Evolutionary conservation across 768 basidiomycete genomes (phyloP).

Genomic region (Mycena vulgaris): DNA sequence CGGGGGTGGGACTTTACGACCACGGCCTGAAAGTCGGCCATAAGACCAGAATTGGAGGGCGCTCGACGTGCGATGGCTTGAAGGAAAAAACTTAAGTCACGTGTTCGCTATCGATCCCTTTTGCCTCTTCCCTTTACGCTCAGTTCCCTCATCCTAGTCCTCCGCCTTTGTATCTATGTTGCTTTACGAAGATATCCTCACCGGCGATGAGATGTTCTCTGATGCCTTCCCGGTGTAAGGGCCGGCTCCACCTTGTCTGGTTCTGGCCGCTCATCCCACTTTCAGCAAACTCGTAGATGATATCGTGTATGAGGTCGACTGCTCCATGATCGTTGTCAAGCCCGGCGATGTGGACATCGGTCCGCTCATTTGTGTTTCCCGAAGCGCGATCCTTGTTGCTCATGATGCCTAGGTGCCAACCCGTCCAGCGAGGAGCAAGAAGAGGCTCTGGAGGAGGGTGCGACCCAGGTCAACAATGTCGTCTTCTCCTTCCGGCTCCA

Average conservation of each 20-base stretch:
- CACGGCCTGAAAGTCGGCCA: slow-evolving; percentile 89
- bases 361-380: slow-evolving; percentile 48
- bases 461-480: slow-evolving; percentile 88
- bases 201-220: slow-evolving; percentile 92
- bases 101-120: neutral
- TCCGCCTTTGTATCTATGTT: slow-evolving; percentile 60
- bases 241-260: neutral
- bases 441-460: slow-evolving; percentile 87
- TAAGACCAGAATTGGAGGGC: slow-evolving; percentile 39
- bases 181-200: slow-evolving; percentile 80
- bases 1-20: slow-evolving; percentile 74
- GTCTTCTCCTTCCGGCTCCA: slow-evolving; percentile 93
- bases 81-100: too few relatives aligned
- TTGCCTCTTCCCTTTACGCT: neutral
- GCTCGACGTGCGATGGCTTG: slow-evolving; percentile 34
- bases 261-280: slow-evolving; percentile 5
- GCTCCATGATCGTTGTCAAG: slow-evolving; percentile 77
- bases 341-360: slow-evolving; percentile 88
- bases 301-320: slow-evolving; percentile 92
- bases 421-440: slow-evolving; percentile 91
- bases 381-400: neutral
- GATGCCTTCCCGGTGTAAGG: slow-evolving; percentile 90
- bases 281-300: slow-evolving; percentile 82
- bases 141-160: neutral
- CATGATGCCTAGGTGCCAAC: slow-evolving; percentile 79